Conservation (phyloP, 257 asterid species). For the Plantago elongata region DNA sequence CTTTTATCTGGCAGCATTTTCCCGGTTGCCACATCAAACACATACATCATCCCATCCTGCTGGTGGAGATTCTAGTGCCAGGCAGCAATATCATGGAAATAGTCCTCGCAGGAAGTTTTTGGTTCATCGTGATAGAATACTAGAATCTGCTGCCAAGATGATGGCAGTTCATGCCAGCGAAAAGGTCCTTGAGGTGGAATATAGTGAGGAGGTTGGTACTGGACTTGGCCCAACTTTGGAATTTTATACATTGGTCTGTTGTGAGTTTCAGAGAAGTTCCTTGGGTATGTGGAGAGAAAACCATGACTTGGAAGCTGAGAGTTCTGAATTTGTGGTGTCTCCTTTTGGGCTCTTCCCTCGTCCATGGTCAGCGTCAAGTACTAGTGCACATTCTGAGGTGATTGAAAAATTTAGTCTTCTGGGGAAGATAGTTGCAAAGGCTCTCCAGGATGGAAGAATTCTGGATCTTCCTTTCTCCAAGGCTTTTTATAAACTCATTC, state of each 20-base stretch:
- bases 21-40: constrained; percentile 37
- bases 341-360: constrained; percentile 84
- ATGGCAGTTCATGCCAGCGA: constrained; percentile 61
- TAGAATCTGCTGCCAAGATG: constrained; percentile 78
- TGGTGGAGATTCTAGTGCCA: constrained; percentile 34
- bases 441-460: constrained; percentile 89
- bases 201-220: constrained; percentile 90
- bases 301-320: constrained; percentile 28
- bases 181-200: constrained; percentile 84
- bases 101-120: constrained; percentile 59
- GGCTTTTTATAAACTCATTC: constrained; percentile 79
- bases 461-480: constrained; percentile 85
- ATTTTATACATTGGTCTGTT: constrained; percentile 81
- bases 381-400: constrained; percentile 46
- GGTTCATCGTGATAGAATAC: constrained; percentile 67
- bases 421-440: constrained; percentile 81
- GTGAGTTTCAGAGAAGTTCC: constrained; percentile 75
- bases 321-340: constrained; percentile 32
- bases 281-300: constrained; percentile 94
- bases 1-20: constrained; percentile 62
- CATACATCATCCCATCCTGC: constrained; percentile 31
- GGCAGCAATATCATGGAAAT: constrained; percentile 46
- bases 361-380: constrained; percentile 64
- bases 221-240: constrained; percentile 97
- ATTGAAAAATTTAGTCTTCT: constrained; percentile 60